These are phyloP conservation scores for Penicillium dipodomyicola DNA, from an alignment of 495 filamentous ascomycete species.

Conservation along the genomic window DNA sequence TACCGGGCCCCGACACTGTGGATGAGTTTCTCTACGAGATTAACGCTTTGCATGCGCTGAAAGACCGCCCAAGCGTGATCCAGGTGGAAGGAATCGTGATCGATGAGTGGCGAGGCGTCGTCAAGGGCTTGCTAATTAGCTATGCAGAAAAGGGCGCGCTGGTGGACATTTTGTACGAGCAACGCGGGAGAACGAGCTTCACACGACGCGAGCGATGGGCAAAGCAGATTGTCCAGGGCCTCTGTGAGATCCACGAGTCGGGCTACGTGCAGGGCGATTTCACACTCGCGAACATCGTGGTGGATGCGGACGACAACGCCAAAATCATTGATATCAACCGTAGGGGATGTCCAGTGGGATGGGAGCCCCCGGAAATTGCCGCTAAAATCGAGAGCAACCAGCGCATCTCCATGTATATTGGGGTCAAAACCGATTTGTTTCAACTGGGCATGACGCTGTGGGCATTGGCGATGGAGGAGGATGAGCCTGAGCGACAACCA, in stretches of 20 bases:
- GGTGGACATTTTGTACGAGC: conserved; percentile 87
- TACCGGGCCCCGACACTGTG: conserved; percentile 91
- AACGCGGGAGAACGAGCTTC: conserved; percentile 65
- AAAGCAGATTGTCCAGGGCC: conserved; percentile 82
- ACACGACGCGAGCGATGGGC: conserved; percentile 83
- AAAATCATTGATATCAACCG: conserved; percentile 99
- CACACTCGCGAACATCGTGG: conserved; percentile 94
- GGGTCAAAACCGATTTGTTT: conserved; percentile 93
- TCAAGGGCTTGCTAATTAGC: conserved; percentile 89
- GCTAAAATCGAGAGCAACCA: conserved; percentile 87
- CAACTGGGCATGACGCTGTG: conserved; percentile 97
- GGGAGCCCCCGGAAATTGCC: conserved; percentile 93
- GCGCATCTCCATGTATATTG: conserved; percentile 96
- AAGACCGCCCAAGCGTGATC: conserved; percentile 73
- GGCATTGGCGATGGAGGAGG: conserved; percentile 81
- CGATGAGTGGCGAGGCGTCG: conserved; percentile 67
- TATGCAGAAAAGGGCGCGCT: conserved; percentile 86
- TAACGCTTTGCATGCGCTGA: conserved; percentile 83
- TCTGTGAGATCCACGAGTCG: conserved; percentile 91
- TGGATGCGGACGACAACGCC: conserved; percentile 79
- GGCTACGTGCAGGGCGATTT: conserved; percentile 98
- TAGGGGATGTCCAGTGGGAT: conserved; percentile 91
- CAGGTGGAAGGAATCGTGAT: conserved; percentile 86
- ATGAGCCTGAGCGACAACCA: conserved; percentile 80
- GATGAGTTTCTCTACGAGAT: conserved; percentile 98